phyloP scores from a whole-genome alignment of 768 basidiomycete species.

The Boletus rubroflammeus region DNA sequence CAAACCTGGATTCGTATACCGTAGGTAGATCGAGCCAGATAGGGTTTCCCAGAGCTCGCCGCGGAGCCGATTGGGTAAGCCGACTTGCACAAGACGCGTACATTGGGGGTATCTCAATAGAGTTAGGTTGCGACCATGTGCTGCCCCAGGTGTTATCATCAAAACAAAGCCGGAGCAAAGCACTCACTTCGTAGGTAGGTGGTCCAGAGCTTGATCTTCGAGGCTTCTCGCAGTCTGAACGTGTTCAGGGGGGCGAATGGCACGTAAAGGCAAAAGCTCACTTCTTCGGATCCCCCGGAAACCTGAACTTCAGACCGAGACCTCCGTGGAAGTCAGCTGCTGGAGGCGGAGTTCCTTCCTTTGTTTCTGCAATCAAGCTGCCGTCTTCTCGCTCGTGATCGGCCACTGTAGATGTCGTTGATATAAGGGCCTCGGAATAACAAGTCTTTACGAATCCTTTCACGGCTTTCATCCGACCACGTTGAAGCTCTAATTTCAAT shows the following conservation, averaged over 20 bases:
- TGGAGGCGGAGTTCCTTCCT: slow-evolving; percentile 41
- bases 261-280: slow-evolving; percentile 34
- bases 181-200: slow-evolving; percentile 73
- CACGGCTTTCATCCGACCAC: slow-evolving; percentile 89
- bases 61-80: slow-evolving; percentile 87
- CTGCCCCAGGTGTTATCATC: slow-evolving; percentile 37
- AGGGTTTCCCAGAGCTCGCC: slow-evolving; percentile 99
- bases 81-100: slow-evolving; percentile 96
- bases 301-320: slow-evolving; percentile 79
- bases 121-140: slow-evolving; percentile 92
- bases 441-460: slow-evolving; percentile 89
- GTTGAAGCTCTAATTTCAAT: slow-evolving; percentile 83
- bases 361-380: slow-evolving; percentile 53
- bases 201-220: slow-evolving; percentile 95
- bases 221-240: slow-evolving; percentile 76
- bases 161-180: neutral
- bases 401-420: slow-evolving; percentile 49
- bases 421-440: slow-evolving; percentile 88
- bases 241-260: slow-evolving; percentile 10
- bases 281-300: slow-evolving; percentile 92
- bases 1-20: slow-evolving; percentile 79
- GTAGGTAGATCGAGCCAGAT: slow-evolving; percentile 89
- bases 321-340: slow-evolving; percentile 71
- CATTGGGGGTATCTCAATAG: slow-evolving; percentile 94
- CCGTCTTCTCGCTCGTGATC: slow-evolving; percentile 71